Evolutionary conservation across 306 rosid species (phyloP).

Genomic region (Vigna nakashimae): DNA sequence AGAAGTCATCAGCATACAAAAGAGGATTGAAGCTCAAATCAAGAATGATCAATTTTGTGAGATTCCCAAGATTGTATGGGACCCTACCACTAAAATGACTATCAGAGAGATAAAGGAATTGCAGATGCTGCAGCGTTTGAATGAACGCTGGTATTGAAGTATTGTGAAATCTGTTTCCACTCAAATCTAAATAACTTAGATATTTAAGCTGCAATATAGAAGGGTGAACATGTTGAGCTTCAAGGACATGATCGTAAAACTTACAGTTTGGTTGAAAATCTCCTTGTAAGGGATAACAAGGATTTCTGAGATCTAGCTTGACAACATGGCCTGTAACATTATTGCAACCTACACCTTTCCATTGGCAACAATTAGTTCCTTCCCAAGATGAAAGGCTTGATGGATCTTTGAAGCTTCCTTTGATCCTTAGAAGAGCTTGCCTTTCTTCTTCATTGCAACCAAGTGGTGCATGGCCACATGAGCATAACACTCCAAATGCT

Average conservation of each 20-base stretch:
- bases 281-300: neutral
- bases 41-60: slow-evolving; percentile 36
- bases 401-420: slow-evolving; percentile 35
- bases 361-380: neutral
- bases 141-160: slow-evolving; percentile 32
- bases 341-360: neutral
- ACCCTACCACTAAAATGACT: slow-evolving; percentile 28
- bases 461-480: neutral
- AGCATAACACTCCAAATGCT: neutral
- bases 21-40: neutral
- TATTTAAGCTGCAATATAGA: slow-evolving; percentile 28
- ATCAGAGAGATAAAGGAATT: slow-evolving; percentile 26
- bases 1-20: no score
- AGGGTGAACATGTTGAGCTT: neutral
- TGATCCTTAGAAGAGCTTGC: slow-evolving; percentile 35
- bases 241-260: no score
- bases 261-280: no score
- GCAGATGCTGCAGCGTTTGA: neutral
- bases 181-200: slow-evolving; percentile 39
- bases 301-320: slow-evolving; percentile 18
- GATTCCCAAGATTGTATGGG: slow-evolving; percentile 36
- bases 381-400: slow-evolving; percentile 37
- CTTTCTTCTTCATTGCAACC: slow-evolving; percentile 33
- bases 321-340: slow-evolving; percentile 43
- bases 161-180: slow-evolving; percentile 38